Conservation (phyloP, 2,329 filamentous ascomycete species). For the Knufia petricola region DNA sequence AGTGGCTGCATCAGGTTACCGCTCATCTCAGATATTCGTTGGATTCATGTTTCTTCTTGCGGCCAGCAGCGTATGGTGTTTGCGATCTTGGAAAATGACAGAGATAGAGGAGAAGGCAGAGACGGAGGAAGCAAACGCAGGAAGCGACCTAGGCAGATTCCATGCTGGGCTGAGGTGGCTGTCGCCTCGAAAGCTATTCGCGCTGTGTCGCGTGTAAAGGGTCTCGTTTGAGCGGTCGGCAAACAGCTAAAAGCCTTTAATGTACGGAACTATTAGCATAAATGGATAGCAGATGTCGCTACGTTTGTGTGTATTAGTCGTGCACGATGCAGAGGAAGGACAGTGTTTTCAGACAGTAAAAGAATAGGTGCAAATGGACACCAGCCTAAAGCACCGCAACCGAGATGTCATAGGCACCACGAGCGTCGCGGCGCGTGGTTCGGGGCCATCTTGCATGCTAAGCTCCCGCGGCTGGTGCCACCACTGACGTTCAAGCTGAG, state of each 20-base stretch:
- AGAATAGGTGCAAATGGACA: too few relatives aligned
- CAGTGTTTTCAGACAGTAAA: too few relatives aligned
- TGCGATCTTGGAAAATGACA: slow-evolving; percentile 20
- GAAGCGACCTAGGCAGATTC: neutral
- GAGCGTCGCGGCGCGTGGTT: too few relatives aligned
- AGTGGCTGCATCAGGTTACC: slow-evolving; percentile 16
- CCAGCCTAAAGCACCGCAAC: too few relatives aligned
- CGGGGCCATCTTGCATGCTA: too few relatives aligned
- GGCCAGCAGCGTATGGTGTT: slow-evolving; percentile 13
- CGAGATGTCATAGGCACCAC: too few relatives aligned
- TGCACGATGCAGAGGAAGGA: too few relatives aligned
- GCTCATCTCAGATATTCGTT: slow-evolving; percentile 17
- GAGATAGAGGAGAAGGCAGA: slow-evolving; percentile 15
- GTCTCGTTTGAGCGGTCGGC: neutral
- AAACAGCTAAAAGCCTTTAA: neutral
- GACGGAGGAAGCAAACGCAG: slow-evolving; percentile 1
- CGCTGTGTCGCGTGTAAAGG: slow-evolving; percentile 1
- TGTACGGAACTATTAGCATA: too few relatives aligned
- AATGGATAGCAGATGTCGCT: too few relatives aligned
- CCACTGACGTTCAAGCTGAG: too few relatives aligned
- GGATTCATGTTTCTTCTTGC: slow-evolving; percentile 17
- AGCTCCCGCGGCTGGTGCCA: too few relatives aligned
- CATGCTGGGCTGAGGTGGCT: neutral
- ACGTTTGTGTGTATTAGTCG: too few relatives aligned
- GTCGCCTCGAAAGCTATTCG: slow-evolving; percentile 1